A percentile compares a stretch with the other conserved stretches of the same genome.
Conservation (phyloP, 75 land plant species). For the Sequoia sempervirens region DNA sequence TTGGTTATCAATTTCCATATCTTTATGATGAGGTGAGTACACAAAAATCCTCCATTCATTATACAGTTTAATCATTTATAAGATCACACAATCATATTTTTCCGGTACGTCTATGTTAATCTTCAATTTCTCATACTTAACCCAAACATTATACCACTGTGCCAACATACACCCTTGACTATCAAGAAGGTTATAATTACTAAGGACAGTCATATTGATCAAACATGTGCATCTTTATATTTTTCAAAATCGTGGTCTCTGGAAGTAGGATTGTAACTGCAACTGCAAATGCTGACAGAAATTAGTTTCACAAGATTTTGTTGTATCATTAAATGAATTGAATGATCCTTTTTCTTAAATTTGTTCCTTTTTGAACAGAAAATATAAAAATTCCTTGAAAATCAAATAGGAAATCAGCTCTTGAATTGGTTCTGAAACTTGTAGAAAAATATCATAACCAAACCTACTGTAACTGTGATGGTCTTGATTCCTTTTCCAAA, state of each 20-base stretch:
- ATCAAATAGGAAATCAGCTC: not conserved
- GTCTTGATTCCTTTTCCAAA: not conserved
- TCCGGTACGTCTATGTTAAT: not conserved
- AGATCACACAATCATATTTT: not conserved
- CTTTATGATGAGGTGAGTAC: conserved; percentile 81
- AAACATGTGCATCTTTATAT: not conserved
- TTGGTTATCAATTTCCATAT: conserved; percentile 83
- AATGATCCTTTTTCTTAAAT: not conserved
- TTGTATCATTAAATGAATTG: not conserved
- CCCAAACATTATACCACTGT: not conserved
- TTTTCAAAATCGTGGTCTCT: not conserved
- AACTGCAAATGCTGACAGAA: not conserved
- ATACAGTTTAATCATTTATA: not conserved
- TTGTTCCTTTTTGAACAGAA: not conserved
- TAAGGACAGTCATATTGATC: not conserved
- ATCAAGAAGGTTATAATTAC: not conserved
- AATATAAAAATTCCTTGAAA: not conserved
- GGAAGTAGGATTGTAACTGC: not conserved
- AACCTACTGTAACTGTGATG: not conserved
- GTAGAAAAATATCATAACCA: not conserved
- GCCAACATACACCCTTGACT: not conserved
- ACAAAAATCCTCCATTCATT: not conserved
- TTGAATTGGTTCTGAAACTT: not conserved
- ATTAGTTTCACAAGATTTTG: not conserved
- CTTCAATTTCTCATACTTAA: not conserved